Evolutionary conservation across 2,329 filamentous ascomycete genomes (phyloP), one percentile per base, ranked within the genome.

Genomic region (Aspergillus pseudoterreus): DNA sequence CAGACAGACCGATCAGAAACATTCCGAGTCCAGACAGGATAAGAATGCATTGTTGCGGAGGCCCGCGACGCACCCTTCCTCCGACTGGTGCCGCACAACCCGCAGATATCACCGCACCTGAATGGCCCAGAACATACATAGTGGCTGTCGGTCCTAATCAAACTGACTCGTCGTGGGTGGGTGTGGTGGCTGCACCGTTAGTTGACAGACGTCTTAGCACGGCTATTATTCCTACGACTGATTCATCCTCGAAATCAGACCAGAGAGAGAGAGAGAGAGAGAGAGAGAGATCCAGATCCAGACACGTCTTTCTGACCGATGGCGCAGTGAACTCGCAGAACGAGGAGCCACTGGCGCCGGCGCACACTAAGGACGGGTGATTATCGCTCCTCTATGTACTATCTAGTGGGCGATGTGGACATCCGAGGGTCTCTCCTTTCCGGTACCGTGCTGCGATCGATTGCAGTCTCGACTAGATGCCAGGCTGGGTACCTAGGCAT

Each of bases 301-400:
- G 19, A 19, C 15, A 38, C 14, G 5, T 38, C 35, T 38, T 38
- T n/a, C 5, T 6, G 35, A 38, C 14, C 35, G 35, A 11, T 30
- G 27, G 27, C 27, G 27, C 27, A 30, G 27, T 30, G 27, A 30
- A 30, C 8, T 30, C 27, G 27, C 27, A 30, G 8, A 9, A 30
- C 9, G 27, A 22, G 6, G 22, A 22, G 22, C 22, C 55, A 57
- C 51, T 51, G 51, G 53, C 51, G 39, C 45, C 36, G 22, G 35
- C 43, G 43, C 12, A 38, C 36, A 49, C 57, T 55, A 53, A 44
- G n/a, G 38, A 50, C 57, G 57, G 57, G 41, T 56, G 55, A 57
- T 56, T 55, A 46, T 56, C 54, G 49, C 49, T 35, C 38, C 36
- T 42, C 47, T 36, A n/a, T n/a, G n/a, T n/a, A 49, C 27, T 19